phyloP scores from a whole-genome alignment of 2,329 filamentous ascomycete genomes.

The Talaromyces islandicus region DNA sequence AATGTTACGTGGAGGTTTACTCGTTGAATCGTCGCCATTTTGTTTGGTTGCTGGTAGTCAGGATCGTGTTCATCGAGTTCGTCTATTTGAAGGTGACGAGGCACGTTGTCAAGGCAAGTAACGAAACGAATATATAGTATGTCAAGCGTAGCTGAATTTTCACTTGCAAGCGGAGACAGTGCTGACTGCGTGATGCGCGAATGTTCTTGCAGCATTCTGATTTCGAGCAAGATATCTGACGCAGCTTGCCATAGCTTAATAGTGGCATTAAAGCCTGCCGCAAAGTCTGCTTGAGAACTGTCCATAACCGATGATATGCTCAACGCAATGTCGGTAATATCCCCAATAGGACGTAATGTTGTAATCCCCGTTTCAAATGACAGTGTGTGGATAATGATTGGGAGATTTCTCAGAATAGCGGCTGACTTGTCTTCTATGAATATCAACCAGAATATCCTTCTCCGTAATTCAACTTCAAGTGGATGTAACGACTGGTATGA shows the following conservation, averaged over 20 bases:
- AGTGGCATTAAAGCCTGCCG: constrained; percentile 40
- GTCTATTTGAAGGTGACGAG: constrained; percentile 27
- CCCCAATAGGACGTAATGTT: constrained; percentile 18
- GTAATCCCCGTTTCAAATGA: constrained; percentile 38
- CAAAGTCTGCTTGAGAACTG: constrained; percentile 22
- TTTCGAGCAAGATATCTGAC: constrained; percentile 34
- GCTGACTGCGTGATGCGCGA: constrained; percentile 3
- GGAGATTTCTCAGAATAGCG: constrained; percentile 28
- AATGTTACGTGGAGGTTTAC: constrained; percentile 28
- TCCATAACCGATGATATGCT: constrained; percentile 10
- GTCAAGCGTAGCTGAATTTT: constrained; percentile 23
- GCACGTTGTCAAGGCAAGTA: constrained; percentile 36
- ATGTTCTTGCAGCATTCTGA: constrained; percentile 16
- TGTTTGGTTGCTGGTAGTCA: constrained; percentile 1
- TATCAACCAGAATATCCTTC: constrained; percentile 16
- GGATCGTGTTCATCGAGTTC: constrained; percentile 6
- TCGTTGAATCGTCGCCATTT: constrained; percentile 31
- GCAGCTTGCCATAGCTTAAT: constrained; percentile 37
- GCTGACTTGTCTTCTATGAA: constrained; percentile 18
- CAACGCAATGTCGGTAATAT: constrained; percentile 17
- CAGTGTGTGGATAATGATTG: constrained; percentile 40
- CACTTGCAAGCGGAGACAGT: constrained; percentile 15
- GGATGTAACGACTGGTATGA: constrained; percentile 28
- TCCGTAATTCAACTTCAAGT: constrained; percentile 29
- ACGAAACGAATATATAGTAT: constrained; percentile 35